These are phyloP conservation scores for Arthroderma sp. DNA, from an alignment of 2,329 filamentous ascomycete species.

Conservation along the genomic window DNA sequence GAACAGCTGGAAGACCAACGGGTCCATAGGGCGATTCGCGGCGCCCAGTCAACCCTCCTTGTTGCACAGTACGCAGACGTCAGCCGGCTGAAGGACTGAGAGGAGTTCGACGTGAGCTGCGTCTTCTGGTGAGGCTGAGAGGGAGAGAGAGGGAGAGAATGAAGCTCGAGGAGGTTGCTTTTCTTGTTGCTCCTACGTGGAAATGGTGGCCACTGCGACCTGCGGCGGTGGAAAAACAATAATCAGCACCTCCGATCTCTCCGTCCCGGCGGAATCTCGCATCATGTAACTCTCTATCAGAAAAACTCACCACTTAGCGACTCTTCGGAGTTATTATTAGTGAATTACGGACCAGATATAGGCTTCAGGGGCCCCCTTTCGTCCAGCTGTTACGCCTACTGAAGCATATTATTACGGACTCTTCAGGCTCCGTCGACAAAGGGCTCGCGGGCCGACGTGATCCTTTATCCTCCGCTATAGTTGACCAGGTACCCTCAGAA, in stretches of 20 bases:
- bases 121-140: neutral
- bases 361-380: no score
- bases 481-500: no score
- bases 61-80: neutral
- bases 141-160: neutral
- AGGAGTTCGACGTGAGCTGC: neutral
- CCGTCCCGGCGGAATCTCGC: neutral
- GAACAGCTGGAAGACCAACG: conserved; percentile 3
- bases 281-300: no score
- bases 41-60: neutral
- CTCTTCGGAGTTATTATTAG: no score
- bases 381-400: no score
- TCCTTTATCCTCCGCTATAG: neutral
- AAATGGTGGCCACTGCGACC: neutral
- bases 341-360: no score
- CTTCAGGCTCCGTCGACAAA: neutral
- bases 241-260: conserved; percentile 1
- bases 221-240: conserved; percentile 2
- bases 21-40: neutral
- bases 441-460: neutral
- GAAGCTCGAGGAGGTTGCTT: neutral
- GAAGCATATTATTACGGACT: neutral
- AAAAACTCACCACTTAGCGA: no score
- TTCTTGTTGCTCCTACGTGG: neutral
- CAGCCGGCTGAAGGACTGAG: neutral